phyloP scores from a whole-genome alignment of 176 grass and related monocot genomes.

The Eleusine indica region DNA sequence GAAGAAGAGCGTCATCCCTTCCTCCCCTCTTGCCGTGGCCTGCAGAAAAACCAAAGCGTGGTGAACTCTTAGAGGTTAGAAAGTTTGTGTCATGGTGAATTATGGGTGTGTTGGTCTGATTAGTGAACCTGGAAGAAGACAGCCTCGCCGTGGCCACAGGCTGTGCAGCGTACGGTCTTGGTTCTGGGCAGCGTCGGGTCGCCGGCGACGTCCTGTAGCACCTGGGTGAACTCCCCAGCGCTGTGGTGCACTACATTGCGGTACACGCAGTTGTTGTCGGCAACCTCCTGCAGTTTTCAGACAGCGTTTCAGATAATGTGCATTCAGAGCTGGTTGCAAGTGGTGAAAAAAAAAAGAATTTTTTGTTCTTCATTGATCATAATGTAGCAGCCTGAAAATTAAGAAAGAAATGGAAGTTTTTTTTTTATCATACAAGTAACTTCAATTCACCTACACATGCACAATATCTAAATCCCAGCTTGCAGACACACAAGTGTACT shows the following conservation, averaged over 20 bases:
- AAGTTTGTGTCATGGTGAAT: not conserved
- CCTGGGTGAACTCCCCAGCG: slow-evolving; percentile 75
- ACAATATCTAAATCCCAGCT: not conserved
- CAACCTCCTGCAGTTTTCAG: slow-evolving; percentile 58
- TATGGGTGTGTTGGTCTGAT: not conserved
- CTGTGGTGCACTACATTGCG: slow-evolving; percentile 83
- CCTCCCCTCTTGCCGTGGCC: slow-evolving; percentile 73
- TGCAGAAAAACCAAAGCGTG: slow-evolving; percentile 27
- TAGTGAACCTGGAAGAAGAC: slow-evolving; percentile 81
- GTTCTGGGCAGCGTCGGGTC: slow-evolving; percentile 87
- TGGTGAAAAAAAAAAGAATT: not conserved
- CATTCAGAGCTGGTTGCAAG: not conserved
- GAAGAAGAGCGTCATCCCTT: slow-evolving; percentile 83
- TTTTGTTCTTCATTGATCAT: not conserved
- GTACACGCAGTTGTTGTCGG: slow-evolving; percentile 82
- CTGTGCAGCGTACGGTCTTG: slow-evolving; percentile 59
- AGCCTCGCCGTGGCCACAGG: slow-evolving; percentile 74
- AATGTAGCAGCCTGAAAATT: no score
- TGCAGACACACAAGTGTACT: not conserved
- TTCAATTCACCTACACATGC: no score
- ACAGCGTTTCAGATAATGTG: not conserved
- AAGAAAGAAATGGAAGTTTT: no score
- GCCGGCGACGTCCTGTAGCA: slow-evolving; percentile 81
- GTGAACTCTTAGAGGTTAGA: not conserved
- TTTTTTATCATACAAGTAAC: no score